Evolutionary conservation across 371 early-diverging fungal genomes (phyloP).

Genomic region (Mortierella sp.): DNA sequence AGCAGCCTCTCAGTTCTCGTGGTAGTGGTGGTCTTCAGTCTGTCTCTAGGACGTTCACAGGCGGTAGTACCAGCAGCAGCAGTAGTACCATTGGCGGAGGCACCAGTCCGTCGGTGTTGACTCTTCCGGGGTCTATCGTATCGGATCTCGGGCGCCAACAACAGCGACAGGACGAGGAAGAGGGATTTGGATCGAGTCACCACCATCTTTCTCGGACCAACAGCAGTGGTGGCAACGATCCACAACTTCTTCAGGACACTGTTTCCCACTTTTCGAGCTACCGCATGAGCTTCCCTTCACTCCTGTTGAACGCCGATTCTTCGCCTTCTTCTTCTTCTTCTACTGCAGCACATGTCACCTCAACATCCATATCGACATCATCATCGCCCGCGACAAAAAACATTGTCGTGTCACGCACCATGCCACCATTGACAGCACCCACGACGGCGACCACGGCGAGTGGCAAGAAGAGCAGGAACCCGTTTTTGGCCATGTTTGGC

Average conservation of each 20-base stretch:
- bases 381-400: not conserved
- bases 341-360: not conserved
- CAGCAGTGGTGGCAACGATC: conserved; percentile 6
- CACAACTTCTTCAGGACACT: conserved; percentile 14
- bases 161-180: not conserved
- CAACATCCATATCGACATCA: not conserved
- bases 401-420: not conserved
- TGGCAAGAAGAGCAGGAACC: conserved; percentile 16
- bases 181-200: not conserved
- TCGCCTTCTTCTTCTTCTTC: not conserved
- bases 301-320: not conserved
- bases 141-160: not conserved
- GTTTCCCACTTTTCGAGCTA: conserved; percentile 16
- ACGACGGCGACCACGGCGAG: too few species aligned
- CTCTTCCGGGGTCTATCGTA: conserved; percentile 5
- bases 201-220: not conserved
- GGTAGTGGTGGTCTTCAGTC: not conserved
- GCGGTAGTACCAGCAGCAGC: not conserved
- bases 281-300: conserved; percentile 17
- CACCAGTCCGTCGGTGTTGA: not conserved
- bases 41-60: not conserved
- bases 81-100: too few species aligned
- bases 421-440: not conserved
- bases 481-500: conserved; percentile 31
- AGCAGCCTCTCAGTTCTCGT: not conserved